Evolutionary conservation across 2,329 filamentous ascomycete genomes (phyloP).

Genomic region (Sphaceloma murrayae): DNA sequence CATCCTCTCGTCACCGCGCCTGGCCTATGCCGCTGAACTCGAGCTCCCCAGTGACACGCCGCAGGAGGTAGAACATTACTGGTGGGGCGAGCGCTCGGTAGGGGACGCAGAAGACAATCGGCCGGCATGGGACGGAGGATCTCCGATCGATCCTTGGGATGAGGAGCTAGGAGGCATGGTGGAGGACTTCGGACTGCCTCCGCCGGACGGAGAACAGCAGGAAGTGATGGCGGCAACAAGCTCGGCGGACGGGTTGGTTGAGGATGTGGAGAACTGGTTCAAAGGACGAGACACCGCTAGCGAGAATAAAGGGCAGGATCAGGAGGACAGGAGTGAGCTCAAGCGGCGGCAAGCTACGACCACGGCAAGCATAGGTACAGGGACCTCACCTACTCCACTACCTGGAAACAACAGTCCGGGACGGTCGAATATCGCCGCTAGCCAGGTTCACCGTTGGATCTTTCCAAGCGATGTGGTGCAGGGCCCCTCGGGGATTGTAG

Average conservation of each 20-base stretch:
- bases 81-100: too few relatives aligned
- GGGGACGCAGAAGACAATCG: too few relatives aligned
- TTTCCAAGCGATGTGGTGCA: constrained; percentile 50
- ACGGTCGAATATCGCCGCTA: constrained; percentile 52
- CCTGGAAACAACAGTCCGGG: constrained; percentile 54
- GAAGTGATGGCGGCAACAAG: too few relatives aligned
- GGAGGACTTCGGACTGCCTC: constrained; percentile 9
- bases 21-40: constrained; percentile 56
- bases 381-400: constrained; percentile 20
- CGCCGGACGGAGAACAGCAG: too few relatives aligned
- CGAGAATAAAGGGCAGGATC: constrained; percentile 24
- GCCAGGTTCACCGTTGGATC: constrained; percentile 53
- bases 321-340: constrained; percentile 23
- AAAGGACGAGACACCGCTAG: neutral
- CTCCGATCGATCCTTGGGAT: constrained; percentile 8
- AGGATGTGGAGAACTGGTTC: constrained; percentile 18
- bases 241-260: constrained; percentile 22
- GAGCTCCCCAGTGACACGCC: too few relatives aligned
- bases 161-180: neutral
- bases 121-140: constrained; percentile 4
- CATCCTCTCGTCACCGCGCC: constrained; percentile 47
- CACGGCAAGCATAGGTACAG: constrained; percentile 28
- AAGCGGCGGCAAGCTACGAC: constrained; percentile 45
- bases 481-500: constrained; percentile 30
- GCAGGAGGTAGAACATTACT: too few relatives aligned